These are phyloP conservation scores for Erythrobasidium hasegawianum DNA, from an alignment of 1,284 basidiomycete genomes.

Conservation along the genomic window DNA sequence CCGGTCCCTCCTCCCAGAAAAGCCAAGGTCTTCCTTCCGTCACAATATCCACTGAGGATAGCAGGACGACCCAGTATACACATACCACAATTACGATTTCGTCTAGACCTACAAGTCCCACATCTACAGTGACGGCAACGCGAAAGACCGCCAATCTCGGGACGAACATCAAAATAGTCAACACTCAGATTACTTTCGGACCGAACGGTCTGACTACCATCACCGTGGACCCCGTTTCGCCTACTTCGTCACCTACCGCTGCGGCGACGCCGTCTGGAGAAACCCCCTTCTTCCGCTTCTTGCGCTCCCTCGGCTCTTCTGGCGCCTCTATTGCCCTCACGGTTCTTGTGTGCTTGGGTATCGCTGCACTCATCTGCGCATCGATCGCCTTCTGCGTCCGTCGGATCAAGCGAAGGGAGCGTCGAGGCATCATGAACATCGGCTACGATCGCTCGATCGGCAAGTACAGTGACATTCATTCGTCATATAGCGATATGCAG, in stretches of 20 bases:
- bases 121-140: background rate
- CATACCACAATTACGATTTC: background rate
- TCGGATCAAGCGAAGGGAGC: constrained; percentile 11
- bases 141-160: constrained; percentile 1
- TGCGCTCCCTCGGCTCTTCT: constrained; percentile 29
- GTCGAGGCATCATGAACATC: constrained; percentile 6
- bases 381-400: constrained; percentile 32
- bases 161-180: background rate
- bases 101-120: background rate
- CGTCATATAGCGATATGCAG: constrained; percentile 10
- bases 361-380: constrained; percentile 25
- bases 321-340: constrained; percentile 36
- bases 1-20: too few species aligned
- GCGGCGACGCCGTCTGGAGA: background rate
- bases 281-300: constrained; percentile 13
- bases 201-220: background rate
- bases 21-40: too few species aligned
- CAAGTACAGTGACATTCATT: background rate
- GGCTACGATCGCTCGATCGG: constrained; percentile 3
- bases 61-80: background rate
- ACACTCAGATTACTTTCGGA: background rate
- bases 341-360: constrained; percentile 29
- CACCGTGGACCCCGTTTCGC: background rate
- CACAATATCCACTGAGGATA: background rate
- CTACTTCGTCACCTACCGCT: constrained; percentile 2